phyloP scores from a whole-genome alignment of 805 yeast species.

The Ogataea polymorpha region DNA sequence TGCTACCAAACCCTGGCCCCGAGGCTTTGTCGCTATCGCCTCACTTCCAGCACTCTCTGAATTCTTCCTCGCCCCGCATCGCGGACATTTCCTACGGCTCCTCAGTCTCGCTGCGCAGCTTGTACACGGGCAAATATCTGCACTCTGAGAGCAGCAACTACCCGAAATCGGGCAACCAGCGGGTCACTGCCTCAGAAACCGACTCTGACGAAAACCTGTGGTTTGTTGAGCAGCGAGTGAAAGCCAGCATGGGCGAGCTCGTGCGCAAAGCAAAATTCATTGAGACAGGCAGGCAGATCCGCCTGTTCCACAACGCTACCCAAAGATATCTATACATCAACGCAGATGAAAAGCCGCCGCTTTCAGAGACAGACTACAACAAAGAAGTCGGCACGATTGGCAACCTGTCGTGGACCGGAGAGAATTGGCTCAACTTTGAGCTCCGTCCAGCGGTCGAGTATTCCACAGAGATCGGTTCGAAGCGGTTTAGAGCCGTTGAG shows the following conservation, averaged over 20 bases:
- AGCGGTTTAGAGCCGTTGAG: conserved; percentile 52
- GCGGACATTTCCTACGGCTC: conserved; percentile 75
- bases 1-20: conserved; percentile 47
- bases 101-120: conserved; percentile 67
- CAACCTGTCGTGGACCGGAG: conserved; percentile 57
- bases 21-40: conserved; percentile 66
- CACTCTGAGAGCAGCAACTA: conserved; percentile 72
- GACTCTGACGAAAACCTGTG: conserved; percentile 68
- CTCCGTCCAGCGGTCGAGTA: conserved; percentile 47
- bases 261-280: conserved; percentile 23
- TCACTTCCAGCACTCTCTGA: conserved; percentile 59
- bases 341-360: conserved; percentile 74
- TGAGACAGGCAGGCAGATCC: conserved; percentile 53
- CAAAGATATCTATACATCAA: conserved; percentile 63
- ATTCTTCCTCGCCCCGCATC: conserved; percentile 41
- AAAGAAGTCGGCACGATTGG: conserved; percentile 78
- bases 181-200: conserved; percentile 67
- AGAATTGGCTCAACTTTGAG: conserved; percentile 67
- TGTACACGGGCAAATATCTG: conserved; percentile 70
- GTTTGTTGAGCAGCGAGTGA: conserved; percentile 53
- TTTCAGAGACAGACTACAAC: conserved; percentile 87
- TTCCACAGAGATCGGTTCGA: conserved; percentile 32
- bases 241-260: conserved; percentile 39
- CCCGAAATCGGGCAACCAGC: conserved; percentile 65
- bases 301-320: conserved; percentile 69